A percentile compares a stretch with the other conserved stretches of the same genome.
Conservation (phyloP, 257 asterid genomes). For the Linaria vulgaris region DNA sequence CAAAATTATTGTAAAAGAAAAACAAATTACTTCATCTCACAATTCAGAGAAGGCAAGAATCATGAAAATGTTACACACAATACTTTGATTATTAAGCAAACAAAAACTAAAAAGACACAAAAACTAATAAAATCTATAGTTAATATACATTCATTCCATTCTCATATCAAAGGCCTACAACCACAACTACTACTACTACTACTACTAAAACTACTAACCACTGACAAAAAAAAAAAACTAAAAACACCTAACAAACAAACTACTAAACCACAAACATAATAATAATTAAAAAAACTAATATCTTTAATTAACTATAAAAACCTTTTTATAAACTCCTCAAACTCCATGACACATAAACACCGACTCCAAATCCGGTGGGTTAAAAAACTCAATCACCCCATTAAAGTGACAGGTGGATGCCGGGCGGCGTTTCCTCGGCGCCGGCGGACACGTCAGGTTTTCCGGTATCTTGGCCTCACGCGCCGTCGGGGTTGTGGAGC, state of each 20-base stretch:
- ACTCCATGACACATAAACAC: constrained; percentile 51
- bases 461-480: constrained; percentile 68
- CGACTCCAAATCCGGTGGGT: constrained; percentile 80
- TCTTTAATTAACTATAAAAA: background rate
- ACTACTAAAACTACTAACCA: constrained; percentile 14
- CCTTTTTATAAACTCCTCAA: background rate
- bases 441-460: constrained; percentile 64
- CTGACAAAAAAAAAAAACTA: constrained; percentile 21
- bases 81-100: constrained; percentile 20
- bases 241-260: constrained; percentile 27
- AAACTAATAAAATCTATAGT: background rate
- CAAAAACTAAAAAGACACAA: background rate
- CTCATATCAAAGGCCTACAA: background rate
- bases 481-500: constrained; percentile 79
- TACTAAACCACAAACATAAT: constrained; percentile 5
- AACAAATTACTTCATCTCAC: background rate
- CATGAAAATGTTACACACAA: background rate
- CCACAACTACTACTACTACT: constrained; percentile 16
- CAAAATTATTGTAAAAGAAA: background rate
- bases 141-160: background rate
- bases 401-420: constrained; percentile 47
- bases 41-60: background rate
- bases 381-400: constrained; percentile 62
- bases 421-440: constrained; percentile 84
- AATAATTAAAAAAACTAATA: background rate